phyloP scores from a whole-genome alignment of 371 early-diverging fungal genomes.

The Mucor plumbeus region DNA sequence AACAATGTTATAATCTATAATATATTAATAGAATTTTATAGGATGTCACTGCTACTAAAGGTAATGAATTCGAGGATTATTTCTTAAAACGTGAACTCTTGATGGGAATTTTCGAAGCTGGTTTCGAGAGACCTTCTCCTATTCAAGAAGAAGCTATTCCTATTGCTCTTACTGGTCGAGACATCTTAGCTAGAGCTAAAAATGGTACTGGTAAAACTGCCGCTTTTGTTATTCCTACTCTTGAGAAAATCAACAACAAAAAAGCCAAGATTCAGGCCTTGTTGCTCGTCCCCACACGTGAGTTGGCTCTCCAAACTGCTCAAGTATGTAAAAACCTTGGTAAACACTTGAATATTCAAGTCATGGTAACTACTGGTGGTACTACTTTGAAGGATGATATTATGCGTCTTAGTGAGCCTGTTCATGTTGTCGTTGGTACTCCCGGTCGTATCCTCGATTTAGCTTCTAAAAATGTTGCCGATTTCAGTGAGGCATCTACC shows the following conservation, averaged over 20 bases:
- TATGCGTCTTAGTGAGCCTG: constrained; percentile 87
- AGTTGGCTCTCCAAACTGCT: constrained; percentile 95
- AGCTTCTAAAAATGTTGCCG: constrained; percentile 87
- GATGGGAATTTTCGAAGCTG: constrained; percentile 98
- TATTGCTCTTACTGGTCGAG: constrained; percentile 93
- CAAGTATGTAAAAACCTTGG: constrained; percentile 95
- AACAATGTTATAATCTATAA: no score
- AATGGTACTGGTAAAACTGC: constrained; percentile 99
- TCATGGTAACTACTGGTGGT: constrained; percentile 98
- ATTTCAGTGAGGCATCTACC: constrained; percentile 84
- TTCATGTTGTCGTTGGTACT: constrained; percentile 96
- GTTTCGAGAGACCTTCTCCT: constrained; percentile 98
- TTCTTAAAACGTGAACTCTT: constrained; percentile 94
- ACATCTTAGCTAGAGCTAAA: constrained; percentile 96
- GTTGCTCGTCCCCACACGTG: constrained; percentile 96
- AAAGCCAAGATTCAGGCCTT: constrained; percentile 83
- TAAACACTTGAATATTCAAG: constrained; percentile 90
- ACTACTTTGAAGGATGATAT: constrained; percentile 98
- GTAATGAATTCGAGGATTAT: constrained; percentile 98
- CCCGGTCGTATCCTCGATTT: constrained; percentile 98
- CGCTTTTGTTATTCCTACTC: constrained; percentile 94
- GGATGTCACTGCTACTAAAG: constrained; percentile 96
- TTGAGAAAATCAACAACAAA: constrained; percentile 90
- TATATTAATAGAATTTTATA: neutral
- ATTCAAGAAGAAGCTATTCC: constrained; percentile 99